A percentile compares a stretch with the other conserved stretches of the same genome.
These are phyloP conservation scores for Candida chauliodis DNA, from an alignment of 805 yeast genomes.

Conservation along the genomic window DNA sequence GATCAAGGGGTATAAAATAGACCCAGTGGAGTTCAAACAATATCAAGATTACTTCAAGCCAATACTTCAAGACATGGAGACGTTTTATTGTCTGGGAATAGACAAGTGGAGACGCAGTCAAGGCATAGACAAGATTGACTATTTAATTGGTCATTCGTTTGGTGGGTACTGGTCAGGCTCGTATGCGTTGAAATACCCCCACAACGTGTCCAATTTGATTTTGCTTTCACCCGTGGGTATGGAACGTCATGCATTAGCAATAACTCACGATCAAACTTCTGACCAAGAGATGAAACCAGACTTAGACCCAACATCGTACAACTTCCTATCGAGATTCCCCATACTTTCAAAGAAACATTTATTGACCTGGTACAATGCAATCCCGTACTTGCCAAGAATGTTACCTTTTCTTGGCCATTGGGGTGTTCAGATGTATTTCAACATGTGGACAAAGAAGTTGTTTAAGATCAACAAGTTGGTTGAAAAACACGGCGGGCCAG, in stretches of 20 bases:
- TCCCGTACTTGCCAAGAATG: conserved; percentile 45
- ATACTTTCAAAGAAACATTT: conserved; percentile 27
- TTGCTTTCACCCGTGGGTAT: conserved; percentile 78
- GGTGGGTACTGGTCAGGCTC: conserved; percentile 74
- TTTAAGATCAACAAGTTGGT: conserved; percentile 38
- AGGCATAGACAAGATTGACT: conserved; percentile 50
- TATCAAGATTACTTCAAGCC: conserved; percentile 36
- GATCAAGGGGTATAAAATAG: conserved; percentile 30
- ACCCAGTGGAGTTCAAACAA: conserved; percentile 21
- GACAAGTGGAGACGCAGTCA: conserved; percentile 60
- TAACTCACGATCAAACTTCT: conserved; percentile 30
- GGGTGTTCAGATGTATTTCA: conserved; percentile 34
- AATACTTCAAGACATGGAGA: conserved; percentile 45
- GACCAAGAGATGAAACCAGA: conserved; percentile 26
- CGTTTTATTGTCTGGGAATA: conserved; percentile 53
- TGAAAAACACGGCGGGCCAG: conserved; percentile 27
- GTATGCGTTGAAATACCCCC: conserved; percentile 58
- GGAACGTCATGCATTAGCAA: conserved; percentile 62
- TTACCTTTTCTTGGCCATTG: conserved; percentile 44
- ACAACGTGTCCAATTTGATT: conserved; percentile 49
- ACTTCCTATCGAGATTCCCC: conserved; percentile 48
- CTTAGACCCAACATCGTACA: conserved; percentile 41
- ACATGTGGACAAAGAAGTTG: conserved; percentile 39
- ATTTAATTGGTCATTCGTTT: conserved; percentile 71
- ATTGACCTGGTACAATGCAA: conserved; percentile 35